These are phyloP conservation scores for Carnegiea gigantea DNA, from an alignment of 179 eudicot species.

Conservation along the genomic window DNA sequence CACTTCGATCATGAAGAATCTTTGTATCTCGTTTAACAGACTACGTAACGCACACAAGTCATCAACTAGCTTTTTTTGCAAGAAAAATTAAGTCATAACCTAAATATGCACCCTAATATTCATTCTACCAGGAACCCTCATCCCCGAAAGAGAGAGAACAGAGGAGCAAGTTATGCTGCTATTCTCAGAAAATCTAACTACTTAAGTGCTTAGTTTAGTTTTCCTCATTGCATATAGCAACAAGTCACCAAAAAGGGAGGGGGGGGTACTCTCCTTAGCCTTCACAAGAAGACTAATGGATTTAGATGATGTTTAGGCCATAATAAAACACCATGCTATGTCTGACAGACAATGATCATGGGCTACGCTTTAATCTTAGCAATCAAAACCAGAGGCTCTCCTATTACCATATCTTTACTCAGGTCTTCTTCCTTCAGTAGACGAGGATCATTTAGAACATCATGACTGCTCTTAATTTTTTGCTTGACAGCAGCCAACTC, in stretches of 20 bases:
- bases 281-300: background rate
- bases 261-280: background rate
- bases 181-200: background rate
- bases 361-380: background rate
- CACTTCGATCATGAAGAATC: background rate
- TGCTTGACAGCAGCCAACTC: slow-evolving; percentile 63
- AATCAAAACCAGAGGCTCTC: background rate
- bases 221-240: background rate
- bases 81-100: background rate
- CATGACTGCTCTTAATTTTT: slow-evolving; percentile 94
- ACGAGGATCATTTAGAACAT: slow-evolving; percentile 94
- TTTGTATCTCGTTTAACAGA: background rate
- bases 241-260: background rate
- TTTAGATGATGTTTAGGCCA: background rate
- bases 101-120: background rate
- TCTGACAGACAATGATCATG: background rate
- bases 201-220: background rate
- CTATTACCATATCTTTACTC: slow-evolving; percentile 54
- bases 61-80: background rate
- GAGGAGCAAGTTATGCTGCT: background rate
- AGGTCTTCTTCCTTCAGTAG: slow-evolving; percentile 62
- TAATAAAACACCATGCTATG: background rate
- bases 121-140: background rate
- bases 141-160: background rate
- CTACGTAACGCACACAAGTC: background rate